A percentile compares a stretch with the other conserved stretches of the same genome.
These are phyloP conservation scores for Penicillium frequentans DNA, from an alignment of 2,329 filamentous ascomycete genomes.

Conservation along the genomic window DNA sequence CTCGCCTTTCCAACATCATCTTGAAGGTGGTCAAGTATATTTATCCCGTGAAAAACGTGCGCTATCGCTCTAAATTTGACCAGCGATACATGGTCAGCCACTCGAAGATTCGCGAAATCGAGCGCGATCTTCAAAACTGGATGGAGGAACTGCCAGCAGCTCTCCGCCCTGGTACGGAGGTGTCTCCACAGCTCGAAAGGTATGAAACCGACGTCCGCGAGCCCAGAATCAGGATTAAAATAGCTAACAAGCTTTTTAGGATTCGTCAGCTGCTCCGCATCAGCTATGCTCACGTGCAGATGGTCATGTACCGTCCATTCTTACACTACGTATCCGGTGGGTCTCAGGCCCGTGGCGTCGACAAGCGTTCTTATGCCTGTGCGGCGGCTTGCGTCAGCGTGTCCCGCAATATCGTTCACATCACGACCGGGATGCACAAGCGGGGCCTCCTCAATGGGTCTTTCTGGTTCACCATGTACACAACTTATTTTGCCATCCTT, in stretches of 20 bases:
- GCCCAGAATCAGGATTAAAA: background rate
- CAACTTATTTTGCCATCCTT: slow-evolving; percentile 66
- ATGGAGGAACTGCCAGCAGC: slow-evolving; percentile 68
- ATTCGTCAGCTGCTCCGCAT: slow-evolving; percentile 62
- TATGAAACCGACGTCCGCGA: slow-evolving; percentile 43
- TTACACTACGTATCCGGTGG: slow-evolving; percentile 61
- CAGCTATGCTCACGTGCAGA: slow-evolving; percentile 64
- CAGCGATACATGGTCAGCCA: slow-evolving; percentile 64
- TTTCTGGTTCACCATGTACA: slow-evolving; percentile 70
- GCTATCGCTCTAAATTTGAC: slow-evolving; percentile 45
- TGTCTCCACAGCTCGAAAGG: slow-evolving; percentile 72
- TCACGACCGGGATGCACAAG: slow-evolving; percentile 64
- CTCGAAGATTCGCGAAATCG: slow-evolving; percentile 63
- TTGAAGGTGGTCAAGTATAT: slow-evolving; percentile 64
- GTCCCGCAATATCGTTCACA: slow-evolving; percentile 66
- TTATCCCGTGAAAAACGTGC: slow-evolving; percentile 59
- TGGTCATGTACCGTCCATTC: slow-evolving; percentile 66
- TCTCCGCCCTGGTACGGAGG: slow-evolving; percentile 77
- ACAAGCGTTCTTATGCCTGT: slow-evolving; percentile 65
- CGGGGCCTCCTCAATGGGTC: slow-evolving; percentile 61
- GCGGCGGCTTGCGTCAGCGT: slow-evolving; percentile 66
- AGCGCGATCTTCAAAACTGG: slow-evolving; percentile 63
- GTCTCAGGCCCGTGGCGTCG: slow-evolving; percentile 52
- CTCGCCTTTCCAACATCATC: slow-evolving; percentile 56
- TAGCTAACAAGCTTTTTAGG: slow-evolving; percentile 5